Percentiles rank a stretch among this genome's conserved stretches.
These are phyloP conservation scores for Penicillium sclerotigenum DNA, from an alignment of 2,329 filamentous ascomycete species.

Conservation along the genomic window DNA sequence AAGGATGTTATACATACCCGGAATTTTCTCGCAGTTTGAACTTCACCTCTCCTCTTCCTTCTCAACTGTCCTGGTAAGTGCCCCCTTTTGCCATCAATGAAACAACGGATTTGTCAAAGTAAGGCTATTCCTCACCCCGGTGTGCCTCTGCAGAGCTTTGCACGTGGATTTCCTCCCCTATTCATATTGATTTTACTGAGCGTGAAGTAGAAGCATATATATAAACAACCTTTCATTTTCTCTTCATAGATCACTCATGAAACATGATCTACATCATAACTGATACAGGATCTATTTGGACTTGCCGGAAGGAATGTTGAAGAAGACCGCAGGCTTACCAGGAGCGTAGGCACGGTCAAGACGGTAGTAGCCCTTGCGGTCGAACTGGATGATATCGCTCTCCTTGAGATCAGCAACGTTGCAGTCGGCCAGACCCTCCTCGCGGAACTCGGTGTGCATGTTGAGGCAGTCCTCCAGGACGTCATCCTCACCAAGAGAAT, in stretches of 20 bases:
- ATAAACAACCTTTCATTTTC: neutral
- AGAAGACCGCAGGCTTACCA: slow-evolving; percentile 61
- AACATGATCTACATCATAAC: neutral
- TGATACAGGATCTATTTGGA: slow-evolving; percentile 27
- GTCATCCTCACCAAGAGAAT: slow-evolving; percentile 87
- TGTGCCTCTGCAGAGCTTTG: neutral
- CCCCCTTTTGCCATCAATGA: neutral
- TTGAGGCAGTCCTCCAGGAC: slow-evolving; percentile 80
- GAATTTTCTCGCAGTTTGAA: neutral
- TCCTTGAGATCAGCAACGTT: slow-evolving; percentile 75
- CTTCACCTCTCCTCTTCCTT: neutral
- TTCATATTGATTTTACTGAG: neutral
- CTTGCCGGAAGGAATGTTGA: slow-evolving; percentile 69
- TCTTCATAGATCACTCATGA: slow-evolving; percentile 4
- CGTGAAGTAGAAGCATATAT: neutral
- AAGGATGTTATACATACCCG: neutral
- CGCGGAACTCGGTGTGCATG: slow-evolving; percentile 69
- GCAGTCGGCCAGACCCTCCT: slow-evolving; percentile 73
- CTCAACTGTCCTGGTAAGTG: neutral
- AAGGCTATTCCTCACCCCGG: neutral
- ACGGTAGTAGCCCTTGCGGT: slow-evolving; percentile 87
- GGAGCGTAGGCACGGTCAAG: slow-evolving; percentile 65
- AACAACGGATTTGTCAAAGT: too few relatives aligned
- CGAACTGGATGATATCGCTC: slow-evolving; percentile 91
- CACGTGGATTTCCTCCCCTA: neutral